Evolutionary conservation across 2,329 filamentous ascomycete genomes (phyloP), one percentile per base, ranked within the genome.

Genomic region (Diplocarpon mali): DNA sequence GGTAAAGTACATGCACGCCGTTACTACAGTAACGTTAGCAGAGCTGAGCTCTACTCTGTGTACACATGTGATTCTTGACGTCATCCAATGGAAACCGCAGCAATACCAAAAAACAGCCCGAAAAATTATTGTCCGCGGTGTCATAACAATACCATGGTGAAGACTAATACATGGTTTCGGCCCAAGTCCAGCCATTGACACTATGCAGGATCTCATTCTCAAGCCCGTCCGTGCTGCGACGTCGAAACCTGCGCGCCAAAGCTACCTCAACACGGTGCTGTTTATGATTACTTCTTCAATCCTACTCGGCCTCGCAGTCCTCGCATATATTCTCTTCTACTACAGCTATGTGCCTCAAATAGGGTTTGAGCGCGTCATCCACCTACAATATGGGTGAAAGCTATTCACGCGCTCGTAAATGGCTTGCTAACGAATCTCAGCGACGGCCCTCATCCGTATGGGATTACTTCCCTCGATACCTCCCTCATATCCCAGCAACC

Each of bases 401-500:
- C 20, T 14, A 31, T 30, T 29, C 1, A 9, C 2, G 6, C 15
- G 15, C 9, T 17, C 34, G 10, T 27, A 38, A 12, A 11, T 28
- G 12, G 36, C 15, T 27, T 10, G 24, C 17, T 38, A n/a, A 17
- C 9, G 12, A 11, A 12, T 28, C 36, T 28, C 36, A 71, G 67
- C 17, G 62, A 68, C 50, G 63, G 61, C 14, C 53, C 52, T 28
- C 54, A 61, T 40, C 61, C 61, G 2, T 61, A 62, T 32, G 60
- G 56, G 42, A 51, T 62, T 37, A 51, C 55, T 1, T 42, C 47
- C 17, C 54, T 63, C 29, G 47, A 51, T 31, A 47, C 67, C 13
- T 70, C 75, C 38, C 67, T 92, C 50, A 77, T 83, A 53, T 69
- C 77, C 14, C 71, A 76, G 38, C 90, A 95, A 62, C 73, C 80